Conservation (phyloP, 768 basidiomycete species). For the Galerina marginata region DNA sequence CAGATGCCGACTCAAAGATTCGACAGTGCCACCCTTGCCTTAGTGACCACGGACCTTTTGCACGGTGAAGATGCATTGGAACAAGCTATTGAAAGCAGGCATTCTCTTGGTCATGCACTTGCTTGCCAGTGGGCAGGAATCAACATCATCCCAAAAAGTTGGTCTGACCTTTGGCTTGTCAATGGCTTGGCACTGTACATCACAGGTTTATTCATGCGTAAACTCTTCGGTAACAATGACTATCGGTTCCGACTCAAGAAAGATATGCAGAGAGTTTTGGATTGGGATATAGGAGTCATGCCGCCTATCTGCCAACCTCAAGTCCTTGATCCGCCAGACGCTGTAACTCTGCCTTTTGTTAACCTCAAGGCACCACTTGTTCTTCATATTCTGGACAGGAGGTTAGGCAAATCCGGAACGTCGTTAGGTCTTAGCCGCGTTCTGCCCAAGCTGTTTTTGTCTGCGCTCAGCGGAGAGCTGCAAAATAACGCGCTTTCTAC, state of each 20-base stretch:
- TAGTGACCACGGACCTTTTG: constrained; percentile 81
- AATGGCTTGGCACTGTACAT: constrained; percentile 93
- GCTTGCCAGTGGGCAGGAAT: constrained; percentile 97
- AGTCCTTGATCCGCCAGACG: constrained; percentile 82
- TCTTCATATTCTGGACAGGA: constrained; percentile 92
- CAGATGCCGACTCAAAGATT: constrained; percentile 83
- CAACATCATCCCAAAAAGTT: constrained; percentile 91
- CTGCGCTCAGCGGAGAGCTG: constrained; percentile 91
- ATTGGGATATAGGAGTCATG: constrained; percentile 86
- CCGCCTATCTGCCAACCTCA: constrained; percentile 94
- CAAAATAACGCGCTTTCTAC: constrained; percentile 87
- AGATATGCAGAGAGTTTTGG: constrained; percentile 92
- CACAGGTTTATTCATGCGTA: constrained; percentile 84
- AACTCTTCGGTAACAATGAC: constrained; percentile 94
- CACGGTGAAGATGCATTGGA: constrained; percentile 91
- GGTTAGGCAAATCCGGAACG: constrained; percentile 93
- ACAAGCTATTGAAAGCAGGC: constrained; percentile 89
- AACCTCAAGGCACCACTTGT: constrained; percentile 97
- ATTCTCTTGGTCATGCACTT: constrained; percentile 83
- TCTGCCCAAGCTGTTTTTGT: constrained; percentile 92
- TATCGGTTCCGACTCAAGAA: constrained; percentile 94
- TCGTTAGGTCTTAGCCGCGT: constrained; percentile 94
- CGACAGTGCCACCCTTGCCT: constrained; percentile 82
- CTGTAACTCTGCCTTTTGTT: constrained; percentile 81
- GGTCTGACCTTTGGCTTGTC: constrained; percentile 97